Percentiles rank a stretch among this genome's conserved stretches.
Evolutionary conservation across 345 rosid species (phyloP).

Genomic region (Syzygium jambos): DNA sequence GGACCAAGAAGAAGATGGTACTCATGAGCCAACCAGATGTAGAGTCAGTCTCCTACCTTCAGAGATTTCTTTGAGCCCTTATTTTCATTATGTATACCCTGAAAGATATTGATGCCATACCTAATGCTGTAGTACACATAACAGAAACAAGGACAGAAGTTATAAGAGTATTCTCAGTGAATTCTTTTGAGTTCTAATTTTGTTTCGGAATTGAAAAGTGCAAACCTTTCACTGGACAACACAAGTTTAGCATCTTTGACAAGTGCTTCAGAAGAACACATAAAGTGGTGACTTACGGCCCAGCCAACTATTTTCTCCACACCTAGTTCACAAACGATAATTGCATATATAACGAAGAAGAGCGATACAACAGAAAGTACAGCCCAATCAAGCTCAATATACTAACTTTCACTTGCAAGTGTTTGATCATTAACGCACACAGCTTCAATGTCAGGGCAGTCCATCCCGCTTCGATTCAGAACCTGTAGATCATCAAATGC

Average conservation of each 20-base stretch:
- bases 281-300: slow-evolving; percentile 77
- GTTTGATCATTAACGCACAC: slow-evolving; percentile 76
- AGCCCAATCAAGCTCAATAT: slow-evolving; percentile 2
- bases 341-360: not conserved
- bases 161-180: not conserved
- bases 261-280: slow-evolving; percentile 56
- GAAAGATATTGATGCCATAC: slow-evolving; percentile 63
- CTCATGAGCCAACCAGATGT: not conserved
- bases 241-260: slow-evolving; percentile 56
- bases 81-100: slow-evolving; percentile 58
- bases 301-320: slow-evolving; percentile 95
- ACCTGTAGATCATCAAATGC: slow-evolving; percentile 36
- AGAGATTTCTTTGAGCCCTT: slow-evolving; percentile 76
- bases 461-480: slow-evolving; percentile 55
- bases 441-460: slow-evolving; percentile 73
- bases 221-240: slow-evolving; percentile 70
- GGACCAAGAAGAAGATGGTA: not conserved
- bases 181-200: not conserved
- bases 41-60: slow-evolving; percentile 35
- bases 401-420: slow-evolving; percentile 71
- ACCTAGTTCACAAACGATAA: slow-evolving; percentile 26
- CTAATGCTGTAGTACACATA: slow-evolving; percentile 41
- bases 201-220: not conserved
- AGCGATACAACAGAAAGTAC: not conserved
- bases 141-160: not conserved